A percentile compares a stretch with the other conserved stretches of the same genome.
These are phyloP conservation scores for Acanthamoeba royreba DNA, from an alignment of 208 protist species.

Conservation along the genomic window DNA sequence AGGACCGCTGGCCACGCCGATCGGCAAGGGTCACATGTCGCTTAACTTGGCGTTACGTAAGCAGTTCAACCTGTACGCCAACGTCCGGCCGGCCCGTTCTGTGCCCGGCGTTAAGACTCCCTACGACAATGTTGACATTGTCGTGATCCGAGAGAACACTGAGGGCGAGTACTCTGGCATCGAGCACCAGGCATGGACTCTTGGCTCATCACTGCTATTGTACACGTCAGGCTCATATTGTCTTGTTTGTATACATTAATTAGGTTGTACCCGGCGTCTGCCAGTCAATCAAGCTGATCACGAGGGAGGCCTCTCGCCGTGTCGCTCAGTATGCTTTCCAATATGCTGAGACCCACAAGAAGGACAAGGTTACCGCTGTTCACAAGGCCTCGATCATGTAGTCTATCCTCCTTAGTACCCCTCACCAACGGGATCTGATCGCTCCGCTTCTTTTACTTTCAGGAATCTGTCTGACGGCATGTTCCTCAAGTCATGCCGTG, in stretches of 20 bases:
- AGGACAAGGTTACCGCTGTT: conserved; percentile 54
- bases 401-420: background rate
- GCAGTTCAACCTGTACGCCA: conserved; percentile 72
- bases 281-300: conserved; percentile 77
- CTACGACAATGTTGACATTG: conserved; percentile 77
- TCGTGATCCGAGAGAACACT: conserved; percentile 85
- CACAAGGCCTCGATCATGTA: conserved; percentile 71
- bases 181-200: conserved; percentile 74
- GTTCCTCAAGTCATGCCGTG: conserved; percentile 70
- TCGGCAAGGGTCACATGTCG: conserved; percentile 75
- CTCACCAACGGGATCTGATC: background rate
- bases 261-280: conserved; percentile 52
- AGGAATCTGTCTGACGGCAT: conserved; percentile 71
- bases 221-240: conserved; percentile 75
- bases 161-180: conserved; percentile 83
- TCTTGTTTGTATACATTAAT: too few species aligned
- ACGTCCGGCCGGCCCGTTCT: conserved; percentile 68
- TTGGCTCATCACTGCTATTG: conserved; percentile 68
- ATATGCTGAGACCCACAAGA: conserved; percentile 65
- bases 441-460: background rate
- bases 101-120: conserved; percentile 70
- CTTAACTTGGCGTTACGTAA: conserved; percentile 74
- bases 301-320: conserved; percentile 68
- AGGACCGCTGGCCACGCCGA: conserved; percentile 70
- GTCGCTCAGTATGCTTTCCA: conserved; percentile 81